Evolutionary conservation across 306 rosid species (phyloP).

Genomic region (Herpetospermum pedunculosum): DNA sequence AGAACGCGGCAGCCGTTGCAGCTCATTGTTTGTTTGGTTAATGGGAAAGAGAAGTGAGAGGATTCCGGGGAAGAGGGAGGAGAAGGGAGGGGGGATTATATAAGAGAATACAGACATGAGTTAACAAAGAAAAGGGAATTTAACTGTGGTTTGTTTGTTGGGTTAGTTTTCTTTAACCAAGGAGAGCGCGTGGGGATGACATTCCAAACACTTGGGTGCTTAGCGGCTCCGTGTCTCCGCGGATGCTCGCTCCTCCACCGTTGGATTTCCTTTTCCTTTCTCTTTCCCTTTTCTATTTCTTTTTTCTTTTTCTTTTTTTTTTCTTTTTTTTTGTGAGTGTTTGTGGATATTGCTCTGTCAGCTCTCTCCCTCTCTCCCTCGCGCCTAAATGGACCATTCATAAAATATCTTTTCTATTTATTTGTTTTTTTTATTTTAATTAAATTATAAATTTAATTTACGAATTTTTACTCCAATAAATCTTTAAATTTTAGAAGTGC

Average conservation of each 20-base stretch:
- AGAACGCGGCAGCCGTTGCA: slow-evolving; percentile 99
- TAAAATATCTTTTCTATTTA: background rate
- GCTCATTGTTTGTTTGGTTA: slow-evolving; percentile 37
- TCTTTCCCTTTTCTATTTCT: background rate
- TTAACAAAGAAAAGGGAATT: too few species aligned
- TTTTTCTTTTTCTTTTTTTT: background rate
- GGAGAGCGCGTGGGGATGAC: slow-evolving; percentile 27
- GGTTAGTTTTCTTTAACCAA: background rate
- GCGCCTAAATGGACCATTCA: background rate
- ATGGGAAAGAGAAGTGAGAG: slow-evolving; percentile 10
- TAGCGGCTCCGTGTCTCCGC: slow-evolving; percentile 99
- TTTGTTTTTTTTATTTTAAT: too few species aligned
- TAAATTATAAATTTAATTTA: too few species aligned
- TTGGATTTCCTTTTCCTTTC: slow-evolving; percentile 35
- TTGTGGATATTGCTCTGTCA: background rate
- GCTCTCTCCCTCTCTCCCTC: too few species aligned
- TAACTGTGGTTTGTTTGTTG: background rate
- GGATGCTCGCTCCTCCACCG: slow-evolving; percentile 79
- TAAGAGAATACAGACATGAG: too few species aligned
- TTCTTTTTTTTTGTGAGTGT: background rate
- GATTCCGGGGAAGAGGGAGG: slow-evolving; percentile 1
- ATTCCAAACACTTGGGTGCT: slow-evolving; percentile 80
- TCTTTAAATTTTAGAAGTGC: too few species aligned
- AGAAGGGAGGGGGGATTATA: slow-evolving; percentile 16
- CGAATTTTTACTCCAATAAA: too few species aligned